These are phyloP conservation scores for Chaetomiaceae sp. DNA, from an alignment of 2,329 filamentous ascomycete genomes.

Conservation along the genomic window DNA sequence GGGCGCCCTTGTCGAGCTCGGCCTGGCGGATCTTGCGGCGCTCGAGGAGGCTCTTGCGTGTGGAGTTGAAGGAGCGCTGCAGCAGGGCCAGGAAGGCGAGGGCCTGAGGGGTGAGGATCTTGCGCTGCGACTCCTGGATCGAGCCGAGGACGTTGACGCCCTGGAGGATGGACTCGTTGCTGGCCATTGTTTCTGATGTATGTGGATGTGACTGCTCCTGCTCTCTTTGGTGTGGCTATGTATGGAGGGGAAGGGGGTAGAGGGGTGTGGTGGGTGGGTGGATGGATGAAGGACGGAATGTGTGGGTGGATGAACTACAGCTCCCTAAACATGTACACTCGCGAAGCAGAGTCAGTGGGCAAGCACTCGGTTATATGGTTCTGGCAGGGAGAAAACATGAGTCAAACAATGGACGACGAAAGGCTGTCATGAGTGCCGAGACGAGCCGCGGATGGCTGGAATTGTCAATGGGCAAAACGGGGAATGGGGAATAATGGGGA, in stretches of 20 bases:
- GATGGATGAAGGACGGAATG: background rate
- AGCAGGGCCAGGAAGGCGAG: conserved; percentile 89
- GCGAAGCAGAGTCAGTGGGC: background rate
- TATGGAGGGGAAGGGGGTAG: background rate
- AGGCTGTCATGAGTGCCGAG: conserved; percentile 8
- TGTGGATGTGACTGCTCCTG: background rate
- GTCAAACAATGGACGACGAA: conserved; percentile 8
- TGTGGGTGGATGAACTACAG: too few species aligned
- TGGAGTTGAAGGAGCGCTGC: conserved; percentile 89
- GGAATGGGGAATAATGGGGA: too few species aligned
- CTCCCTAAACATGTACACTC: too few species aligned
- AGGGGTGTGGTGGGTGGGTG: too few species aligned
- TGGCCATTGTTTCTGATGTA: conserved; percentile 50
- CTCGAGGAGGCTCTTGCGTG: conserved; percentile 83
- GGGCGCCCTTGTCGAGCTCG: conserved; percentile 82
- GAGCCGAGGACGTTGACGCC: conserved; percentile 82
- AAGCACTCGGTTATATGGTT: conserved; percentile 1
- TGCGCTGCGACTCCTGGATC: conserved; percentile 72
- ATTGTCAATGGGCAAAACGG: conserved; percentile 3
- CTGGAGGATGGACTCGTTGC: conserved; percentile 72
- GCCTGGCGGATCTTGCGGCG: conserved; percentile 81
- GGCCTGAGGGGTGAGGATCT: conserved; percentile 88
- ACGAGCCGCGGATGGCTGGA: conserved; percentile 13
- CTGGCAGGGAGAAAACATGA: background rate
- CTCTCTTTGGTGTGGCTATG: background rate